Evolutionary conservation across 164 flowering plant genomes (phyloP), one percentile per base, ranked within the genome.

Genomic region (Annona squamosa): DNA sequence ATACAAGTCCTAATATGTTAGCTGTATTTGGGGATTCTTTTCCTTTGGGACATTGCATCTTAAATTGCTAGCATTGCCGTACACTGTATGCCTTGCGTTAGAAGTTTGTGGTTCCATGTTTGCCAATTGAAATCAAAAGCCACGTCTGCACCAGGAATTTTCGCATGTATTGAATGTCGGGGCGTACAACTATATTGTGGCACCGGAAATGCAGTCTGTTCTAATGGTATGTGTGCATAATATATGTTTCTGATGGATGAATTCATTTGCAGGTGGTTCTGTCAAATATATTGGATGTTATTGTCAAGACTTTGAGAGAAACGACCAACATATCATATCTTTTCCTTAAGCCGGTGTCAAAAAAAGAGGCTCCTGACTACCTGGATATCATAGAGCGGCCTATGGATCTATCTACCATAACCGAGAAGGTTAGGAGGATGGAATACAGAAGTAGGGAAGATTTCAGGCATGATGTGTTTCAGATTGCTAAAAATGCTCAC

Each of bases 341-440:
- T 41, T 95, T 95, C 82, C 72, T 83, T 12, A 91, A 89, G 78
- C 99, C 99, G 3, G 99, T 93, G 16, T 72, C 93, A 5, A 91
- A 82, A 82, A 95, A 93, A 75, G 98, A 93, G 65, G 98, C 99
- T 63, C 98, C 99, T 0, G 98, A 95, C 79, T 95, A 95, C 81
- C 81, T 82, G 43, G 84, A 89, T 63, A 76, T 87, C 37, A 78
- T 95, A 45, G 48, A 83, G 46, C 77, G 65, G 4, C 99, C 99
- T 0, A 95, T 93, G 99, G 99, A 95, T 77, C 89, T 95, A 46
- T 87, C 97, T 43, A 95, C 92, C 10, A 89, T 95, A 45, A 87
- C 81, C 78, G 97, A 90, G 67, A 95, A 90, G 81, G 96, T 84
- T 26, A 86, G 93, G 81, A 87, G 68, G 70, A 71, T 95, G 92